A percentile compares a stretch with the other conserved stretches of the same genome.
phyloP scores from a whole-genome alignment of 2,329 filamentous ascomycete species.

The Fusarium proliferatum region DNA sequence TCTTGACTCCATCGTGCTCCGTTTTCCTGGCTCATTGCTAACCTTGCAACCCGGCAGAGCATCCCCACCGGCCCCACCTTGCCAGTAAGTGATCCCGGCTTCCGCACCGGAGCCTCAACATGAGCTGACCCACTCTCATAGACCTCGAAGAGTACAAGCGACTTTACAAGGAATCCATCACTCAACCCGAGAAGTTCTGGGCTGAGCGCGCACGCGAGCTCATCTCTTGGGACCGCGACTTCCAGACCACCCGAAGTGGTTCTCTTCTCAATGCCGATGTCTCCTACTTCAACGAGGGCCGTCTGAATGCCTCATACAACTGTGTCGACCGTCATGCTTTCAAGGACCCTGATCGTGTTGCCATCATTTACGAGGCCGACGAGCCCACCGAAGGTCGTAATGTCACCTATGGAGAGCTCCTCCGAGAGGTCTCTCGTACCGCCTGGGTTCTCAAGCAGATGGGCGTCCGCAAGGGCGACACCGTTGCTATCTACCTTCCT shows the following conservation, averaged over 20 bases:
- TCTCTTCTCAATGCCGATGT: constrained; percentile 82
- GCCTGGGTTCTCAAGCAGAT: constrained; percentile 92
- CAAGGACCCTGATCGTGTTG: constrained; percentile 90
- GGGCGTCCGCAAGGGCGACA: constrained; percentile 97
- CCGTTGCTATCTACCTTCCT: constrained; percentile 94
- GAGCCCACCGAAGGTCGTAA: constrained; percentile 87
- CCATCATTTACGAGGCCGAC: constrained; percentile 99
- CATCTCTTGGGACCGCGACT: constrained; percentile 90
- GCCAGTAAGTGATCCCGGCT: constrained; percentile 61
- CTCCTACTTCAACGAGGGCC: constrained; percentile 95
- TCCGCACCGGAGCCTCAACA: constrained; percentile 42
- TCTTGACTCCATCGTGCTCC: constrained; percentile 19
- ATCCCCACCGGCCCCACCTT: constrained; percentile 76
- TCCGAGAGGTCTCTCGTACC: constrained; percentile 88
- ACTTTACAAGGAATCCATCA: constrained; percentile 86
- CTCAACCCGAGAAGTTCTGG: constrained; percentile 91
- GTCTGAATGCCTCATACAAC: constrained; percentile 96
- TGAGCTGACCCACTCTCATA: constrained; percentile 48
- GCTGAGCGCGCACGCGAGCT: constrained; percentile 85
- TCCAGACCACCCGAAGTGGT: constrained; percentile 87
- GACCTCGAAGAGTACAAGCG: constrained; percentile 74
- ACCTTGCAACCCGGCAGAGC: constrained; percentile 63
- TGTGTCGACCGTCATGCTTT: constrained; percentile 97
- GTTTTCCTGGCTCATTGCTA: constrained; percentile 44
- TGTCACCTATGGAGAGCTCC: constrained; percentile 92